Percentiles rank a stretch among this genome's conserved stretches.
Evolutionary conservation across 192 early-diverging fungal species (phyloP).

Genomic region (Coemansia sp.): DNA sequence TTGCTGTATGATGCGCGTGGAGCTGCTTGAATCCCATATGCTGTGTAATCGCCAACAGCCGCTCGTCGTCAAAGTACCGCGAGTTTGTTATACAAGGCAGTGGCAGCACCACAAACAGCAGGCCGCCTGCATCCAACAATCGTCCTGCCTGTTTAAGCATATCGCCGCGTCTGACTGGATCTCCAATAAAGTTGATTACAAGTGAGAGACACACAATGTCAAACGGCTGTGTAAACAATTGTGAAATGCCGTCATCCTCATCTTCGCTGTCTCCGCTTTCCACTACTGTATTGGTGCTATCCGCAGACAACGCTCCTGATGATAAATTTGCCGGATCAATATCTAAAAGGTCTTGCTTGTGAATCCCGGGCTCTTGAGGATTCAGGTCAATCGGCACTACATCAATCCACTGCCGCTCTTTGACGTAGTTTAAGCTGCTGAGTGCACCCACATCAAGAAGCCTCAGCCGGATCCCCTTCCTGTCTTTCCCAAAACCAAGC

Average conservation of each 20-base stretch:
- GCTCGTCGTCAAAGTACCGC: slow-evolving; percentile 78
- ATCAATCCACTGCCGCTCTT: slow-evolving; percentile 66
- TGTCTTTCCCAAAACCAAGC: slow-evolving; percentile 15
- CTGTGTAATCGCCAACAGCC: slow-evolving; percentile 62
- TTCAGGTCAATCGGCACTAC: slow-evolving; percentile 86
- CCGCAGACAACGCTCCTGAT: neutral
- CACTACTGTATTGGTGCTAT: neutral
- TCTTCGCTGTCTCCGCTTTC: slow-evolving; percentile 26
- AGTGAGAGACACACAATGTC: slow-evolving; percentile 79
- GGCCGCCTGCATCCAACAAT: slow-evolving; percentile 56
- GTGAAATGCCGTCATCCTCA: slow-evolving; percentile 28
- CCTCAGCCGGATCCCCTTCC: slow-evolving; percentile 27
- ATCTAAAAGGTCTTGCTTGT: slow-evolving; percentile 82
- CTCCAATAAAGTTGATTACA: slow-evolving; percentile 89
- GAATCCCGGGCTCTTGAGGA: slow-evolving; percentile 70
- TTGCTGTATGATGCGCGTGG: slow-evolving; percentile 64
- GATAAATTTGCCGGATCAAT: slow-evolving; percentile 13
- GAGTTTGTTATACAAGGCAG: slow-evolving; percentile 83
- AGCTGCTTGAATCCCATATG: slow-evolving; percentile 67
- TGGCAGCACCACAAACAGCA: slow-evolving; percentile 79
- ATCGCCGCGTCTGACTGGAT: slow-evolving; percentile 68
- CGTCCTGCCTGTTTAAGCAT: slow-evolving; percentile 61
- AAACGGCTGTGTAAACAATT: slow-evolving; percentile 52
- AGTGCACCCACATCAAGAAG: slow-evolving; percentile 87
- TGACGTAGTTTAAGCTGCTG: slow-evolving; percentile 71